Conservation (phyloP, 768 basidiomycete species). For the Scleroderma bovista region DNA sequence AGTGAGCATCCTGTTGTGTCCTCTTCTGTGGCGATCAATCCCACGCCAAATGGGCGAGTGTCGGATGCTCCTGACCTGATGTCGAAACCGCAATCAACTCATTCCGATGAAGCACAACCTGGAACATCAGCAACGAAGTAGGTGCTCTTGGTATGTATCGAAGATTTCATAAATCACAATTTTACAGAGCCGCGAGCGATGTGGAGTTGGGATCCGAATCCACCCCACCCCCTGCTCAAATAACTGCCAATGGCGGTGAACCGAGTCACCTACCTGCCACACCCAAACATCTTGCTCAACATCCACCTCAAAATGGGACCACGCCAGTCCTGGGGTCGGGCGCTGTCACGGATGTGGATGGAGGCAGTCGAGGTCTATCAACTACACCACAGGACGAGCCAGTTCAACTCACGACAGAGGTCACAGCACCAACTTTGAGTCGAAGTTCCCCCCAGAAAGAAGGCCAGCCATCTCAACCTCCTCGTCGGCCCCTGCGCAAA, state of each 20-base stretch:
- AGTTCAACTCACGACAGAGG: neutral
- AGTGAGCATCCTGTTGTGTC: neutral
- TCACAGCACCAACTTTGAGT: neutral
- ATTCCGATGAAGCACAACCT: neutral
- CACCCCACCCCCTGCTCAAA: too few relatives aligned
- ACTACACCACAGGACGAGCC: neutral
- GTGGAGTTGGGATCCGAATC: too few relatives aligned
- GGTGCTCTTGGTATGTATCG: neutral
- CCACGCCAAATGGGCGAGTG: neutral
- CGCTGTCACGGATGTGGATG: too few relatives aligned
- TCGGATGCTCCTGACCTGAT: neutral
- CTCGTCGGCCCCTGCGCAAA: slow-evolving; percentile 7
- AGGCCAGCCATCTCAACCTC: neutral
- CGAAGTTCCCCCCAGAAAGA: neutral
- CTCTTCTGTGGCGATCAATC: too few relatives aligned
- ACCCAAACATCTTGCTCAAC: too few relatives aligned
- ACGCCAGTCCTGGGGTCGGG: too few relatives aligned
- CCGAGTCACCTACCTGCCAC: too few relatives aligned
- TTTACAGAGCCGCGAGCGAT: neutral
- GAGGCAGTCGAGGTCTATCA: too few relatives aligned
- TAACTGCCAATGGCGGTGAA: too few relatives aligned
- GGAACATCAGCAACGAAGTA: neutral
- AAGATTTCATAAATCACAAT: neutral
- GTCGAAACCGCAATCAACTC: neutral
- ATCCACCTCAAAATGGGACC: too few relatives aligned